Evolutionary conservation across 1,284 basidiomycete species (phyloP).

Genomic region (Ustilago shanxiensis): DNA sequence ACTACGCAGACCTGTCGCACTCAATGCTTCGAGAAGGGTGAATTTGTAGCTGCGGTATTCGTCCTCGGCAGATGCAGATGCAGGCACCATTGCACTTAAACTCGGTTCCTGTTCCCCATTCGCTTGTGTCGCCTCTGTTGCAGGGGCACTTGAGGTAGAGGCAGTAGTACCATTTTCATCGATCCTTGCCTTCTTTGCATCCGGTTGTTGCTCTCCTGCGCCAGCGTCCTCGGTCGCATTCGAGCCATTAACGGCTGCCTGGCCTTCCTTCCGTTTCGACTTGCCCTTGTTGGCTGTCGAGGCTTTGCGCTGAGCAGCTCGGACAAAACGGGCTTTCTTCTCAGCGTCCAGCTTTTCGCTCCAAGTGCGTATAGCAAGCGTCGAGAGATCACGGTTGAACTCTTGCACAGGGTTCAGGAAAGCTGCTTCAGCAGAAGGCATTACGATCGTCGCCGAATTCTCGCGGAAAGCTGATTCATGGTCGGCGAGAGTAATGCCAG

Average conservation of each 20-base stretch:
- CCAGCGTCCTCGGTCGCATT: neutral
- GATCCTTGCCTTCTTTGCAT: constrained; percentile 23
- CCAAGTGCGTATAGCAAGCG: constrained; percentile 89
- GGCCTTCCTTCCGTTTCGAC: constrained; percentile 29
- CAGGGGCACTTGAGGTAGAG: constrained; percentile 5
- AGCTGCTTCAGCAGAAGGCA: constrained; percentile 69
- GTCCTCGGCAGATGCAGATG: constrained; percentile 15
- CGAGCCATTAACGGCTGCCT: constrained; percentile 16
- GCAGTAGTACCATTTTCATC: constrained; percentile 13
- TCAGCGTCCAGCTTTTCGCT: constrained; percentile 79
- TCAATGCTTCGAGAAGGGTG: constrained; percentile 91
- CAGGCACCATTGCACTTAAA: neutral
- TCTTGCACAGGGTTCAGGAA: constrained; percentile 99
- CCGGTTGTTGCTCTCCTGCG: constrained; percentile 12
- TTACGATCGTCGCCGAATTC: constrained; percentile 66
- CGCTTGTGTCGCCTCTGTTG: neutral
- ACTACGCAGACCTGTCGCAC: constrained; percentile 92
- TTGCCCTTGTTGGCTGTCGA: constrained; percentile 47
- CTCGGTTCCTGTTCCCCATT: neutral
- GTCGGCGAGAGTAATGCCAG: constrained; percentile 58
- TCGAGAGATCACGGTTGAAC: constrained; percentile 94
- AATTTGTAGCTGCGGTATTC: constrained; percentile 78
- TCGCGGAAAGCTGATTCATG: constrained; percentile 66
- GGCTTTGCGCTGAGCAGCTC: constrained; percentile 69
- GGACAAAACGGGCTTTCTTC: constrained; percentile 77